phyloP scores from a whole-genome alignment of 805 yeast species.

The Wickerhamiella bombiphila region DNA sequence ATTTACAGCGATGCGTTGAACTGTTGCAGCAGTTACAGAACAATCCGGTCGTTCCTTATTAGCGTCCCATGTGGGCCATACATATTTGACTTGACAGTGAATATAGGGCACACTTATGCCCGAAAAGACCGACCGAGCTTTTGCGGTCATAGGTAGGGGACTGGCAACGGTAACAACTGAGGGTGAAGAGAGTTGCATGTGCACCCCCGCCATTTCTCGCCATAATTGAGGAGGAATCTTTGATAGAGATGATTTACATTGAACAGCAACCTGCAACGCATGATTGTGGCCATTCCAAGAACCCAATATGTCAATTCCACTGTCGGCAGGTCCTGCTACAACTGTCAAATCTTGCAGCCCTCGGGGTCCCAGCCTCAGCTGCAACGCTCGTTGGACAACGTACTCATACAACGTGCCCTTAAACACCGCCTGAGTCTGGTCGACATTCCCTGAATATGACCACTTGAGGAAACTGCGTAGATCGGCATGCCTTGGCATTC shows the following conservation, averaged over 20 bases:
- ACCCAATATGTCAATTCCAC: slow-evolving; percentile 9
- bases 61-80: background rate
- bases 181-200: slow-evolving; percentile 1
- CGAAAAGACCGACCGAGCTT: slow-evolving; percentile 4
- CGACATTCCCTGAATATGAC: slow-evolving; percentile 1
- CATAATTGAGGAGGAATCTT: slow-evolving; percentile 7
- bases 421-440: slow-evolving; percentile 5
- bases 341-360: slow-evolving; percentile 4
- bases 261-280: slow-evolving; percentile 5
- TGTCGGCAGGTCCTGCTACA: slow-evolving; percentile 9
- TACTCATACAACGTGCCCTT: slow-evolving; percentile 11
- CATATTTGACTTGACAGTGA: slow-evolving; percentile 4
- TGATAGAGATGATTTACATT: slow-evolving; percentile 10
- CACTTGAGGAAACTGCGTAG: background rate
- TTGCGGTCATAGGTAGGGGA: slow-evolving; percentile 8
- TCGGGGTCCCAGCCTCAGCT: background rate
- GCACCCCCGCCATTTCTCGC: slow-evolving; percentile 10
- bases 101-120: slow-evolving; percentile 5
- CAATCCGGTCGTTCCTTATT: background rate
- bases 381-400: slow-evolving; percentile 4
- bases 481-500: slow-evolving; percentile 1
- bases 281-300: slow-evolving; percentile 2
- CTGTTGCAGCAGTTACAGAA: background rate
- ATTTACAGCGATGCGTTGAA: slow-evolving; percentile 2
- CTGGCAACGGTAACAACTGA: slow-evolving; percentile 7